Conservation (phyloP, 164 flowering plant species). For the Stephania yunnanensis region DNA sequence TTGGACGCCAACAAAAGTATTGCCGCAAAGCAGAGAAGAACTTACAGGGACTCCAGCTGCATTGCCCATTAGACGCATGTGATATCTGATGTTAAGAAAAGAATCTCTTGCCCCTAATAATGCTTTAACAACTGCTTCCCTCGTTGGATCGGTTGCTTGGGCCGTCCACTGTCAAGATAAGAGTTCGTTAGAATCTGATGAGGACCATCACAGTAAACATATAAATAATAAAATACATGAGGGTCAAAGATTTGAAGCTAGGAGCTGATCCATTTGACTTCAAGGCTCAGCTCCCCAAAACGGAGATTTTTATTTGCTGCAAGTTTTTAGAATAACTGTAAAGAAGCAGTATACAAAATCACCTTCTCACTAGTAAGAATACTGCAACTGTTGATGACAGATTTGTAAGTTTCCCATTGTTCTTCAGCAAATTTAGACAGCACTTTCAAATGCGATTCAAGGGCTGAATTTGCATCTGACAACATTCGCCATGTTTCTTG, state of each 20-base stretch:
- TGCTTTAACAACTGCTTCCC: slow-evolving; percentile 56
- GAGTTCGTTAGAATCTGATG: slow-evolving; percentile 2
- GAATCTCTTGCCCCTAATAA: slow-evolving; percentile 77
- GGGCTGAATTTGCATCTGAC: slow-evolving; percentile 68
- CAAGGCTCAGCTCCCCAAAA: not conserved
- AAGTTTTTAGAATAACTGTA: not conserved
- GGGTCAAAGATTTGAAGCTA: not conserved
- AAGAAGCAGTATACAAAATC: slow-evolving; percentile 3
- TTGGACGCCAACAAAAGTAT: too few species aligned
- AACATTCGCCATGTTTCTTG: slow-evolving; percentile 63
- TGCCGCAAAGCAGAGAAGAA: slow-evolving; percentile 13
- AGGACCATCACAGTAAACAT: not conserved
- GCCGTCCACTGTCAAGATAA: slow-evolving; percentile 62
- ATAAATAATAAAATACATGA: not conserved
- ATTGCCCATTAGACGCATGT: slow-evolving; percentile 85
- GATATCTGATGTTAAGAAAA: slow-evolving; percentile 61
- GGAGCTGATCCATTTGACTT: not conserved
- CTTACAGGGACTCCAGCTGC: slow-evolving; percentile 91
- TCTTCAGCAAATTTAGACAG: slow-evolving; percentile 60
- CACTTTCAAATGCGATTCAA: slow-evolving; percentile 54
- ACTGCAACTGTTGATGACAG: slow-evolving; percentile 54
- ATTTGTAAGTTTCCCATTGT: slow-evolving; percentile 54
- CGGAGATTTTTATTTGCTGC: not conserved
- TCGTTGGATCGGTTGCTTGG: slow-evolving; percentile 42
- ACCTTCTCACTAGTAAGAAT: slow-evolving; percentile 58